Evolutionary conservation across 1,284 basidiomycete species (phyloP), one percentile per base, ranked within the genome.

Genomic region (Amylostereum chailletii): DNA sequence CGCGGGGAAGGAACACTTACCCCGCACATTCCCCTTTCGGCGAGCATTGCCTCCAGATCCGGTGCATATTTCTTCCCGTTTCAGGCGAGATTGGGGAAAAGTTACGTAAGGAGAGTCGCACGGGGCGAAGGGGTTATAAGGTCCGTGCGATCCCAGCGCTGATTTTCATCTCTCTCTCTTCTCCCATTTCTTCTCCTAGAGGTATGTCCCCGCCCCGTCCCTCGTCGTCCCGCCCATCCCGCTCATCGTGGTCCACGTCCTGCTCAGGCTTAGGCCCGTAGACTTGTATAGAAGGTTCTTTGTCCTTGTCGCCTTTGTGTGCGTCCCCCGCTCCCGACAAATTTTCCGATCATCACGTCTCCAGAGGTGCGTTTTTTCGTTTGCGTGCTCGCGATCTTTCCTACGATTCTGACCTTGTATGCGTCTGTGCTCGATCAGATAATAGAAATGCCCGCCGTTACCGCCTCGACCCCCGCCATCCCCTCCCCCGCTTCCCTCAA

Each of bases 361-460:
- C 46, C 37, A 4, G 52, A 50, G 48, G 54, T 58, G 36, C 32
- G 48, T 37, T 9, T 1, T 3, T 11, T 8, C 31, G 6, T 26
- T 19, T 34, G 32, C 30, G 38, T 19, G 19, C 19, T 19, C 7
- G 34, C 45, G 30, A 32, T 26, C 34, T 19, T 34, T 2, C 19
- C 5, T 6, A 19, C 19, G 19, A 19, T 19, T 19, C 19, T 19
- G 19, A 19, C 19, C 19, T 19, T 19, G 19, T 19, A 19, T 19
- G 19, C 19, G 19, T 19, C 19, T 19, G 19, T 19, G 19, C 19
- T 19, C 19, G 19, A 19, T 19, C 19, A 81, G 77, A 76, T 68
- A 61, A 63, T 64, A 70, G 71, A 79, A 67, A 88, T 88, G 86
- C 83, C 86, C 57, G 80, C 83, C 69, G 74, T 75, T 62, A 82